Percentiles rank a stretch among this genome's conserved stretches.
Evolutionary conservation across 108 stramenopile genomes (phyloP).

Genomic region (Cylindrotheca closterium): DNA sequence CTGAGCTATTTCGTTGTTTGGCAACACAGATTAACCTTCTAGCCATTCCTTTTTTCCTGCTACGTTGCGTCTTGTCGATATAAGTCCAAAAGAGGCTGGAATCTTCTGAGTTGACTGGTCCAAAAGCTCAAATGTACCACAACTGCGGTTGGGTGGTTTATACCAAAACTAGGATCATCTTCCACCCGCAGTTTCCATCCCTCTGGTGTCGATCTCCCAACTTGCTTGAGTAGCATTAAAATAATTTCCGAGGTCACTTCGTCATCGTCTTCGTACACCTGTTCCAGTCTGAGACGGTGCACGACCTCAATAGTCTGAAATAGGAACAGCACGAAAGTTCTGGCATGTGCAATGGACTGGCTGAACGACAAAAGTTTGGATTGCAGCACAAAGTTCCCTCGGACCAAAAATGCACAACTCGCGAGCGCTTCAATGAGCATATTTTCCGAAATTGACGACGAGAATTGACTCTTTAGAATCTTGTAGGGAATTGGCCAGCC

Average conservation of each 20-base stretch:
- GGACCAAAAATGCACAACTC: conserved; percentile 72
- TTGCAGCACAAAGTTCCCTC: conserved; percentile 81
- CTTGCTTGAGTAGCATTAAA: conserved; percentile 56
- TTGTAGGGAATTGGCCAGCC: conserved; percentile 77
- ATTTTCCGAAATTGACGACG: conserved; percentile 32
- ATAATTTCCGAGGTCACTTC: conserved; percentile 47
- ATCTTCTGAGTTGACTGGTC: conserved; percentile 51
- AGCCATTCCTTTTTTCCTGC: too few relatives aligned
- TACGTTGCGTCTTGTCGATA: too few relatives aligned
- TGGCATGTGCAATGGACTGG: conserved; percentile 42
- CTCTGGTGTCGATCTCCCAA: conserved; percentile 43
- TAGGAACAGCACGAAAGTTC: conserved; percentile 73
- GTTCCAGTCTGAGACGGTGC: conserved; percentile 54
- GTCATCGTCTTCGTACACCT: conserved; percentile 32
- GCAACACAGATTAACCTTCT: too few relatives aligned
- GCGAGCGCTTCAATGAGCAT: conserved; percentile 57
- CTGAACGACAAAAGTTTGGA: conserved; percentile 44
- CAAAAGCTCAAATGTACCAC: conserved; percentile 64
- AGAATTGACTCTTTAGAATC: conserved; percentile 56
- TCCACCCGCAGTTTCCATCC: conserved; percentile 73
- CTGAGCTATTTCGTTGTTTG: too few relatives aligned
- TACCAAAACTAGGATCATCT: conserved; percentile 61
- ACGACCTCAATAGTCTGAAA: conserved; percentile 70
- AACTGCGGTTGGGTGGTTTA: conserved; percentile 44
- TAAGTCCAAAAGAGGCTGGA: conserved; percentile 8